Evolutionary conservation across 1,284 basidiomycete species (phyloP), one percentile per base, ranked within the genome.

Genomic region (Puccinia horiana): DNA sequence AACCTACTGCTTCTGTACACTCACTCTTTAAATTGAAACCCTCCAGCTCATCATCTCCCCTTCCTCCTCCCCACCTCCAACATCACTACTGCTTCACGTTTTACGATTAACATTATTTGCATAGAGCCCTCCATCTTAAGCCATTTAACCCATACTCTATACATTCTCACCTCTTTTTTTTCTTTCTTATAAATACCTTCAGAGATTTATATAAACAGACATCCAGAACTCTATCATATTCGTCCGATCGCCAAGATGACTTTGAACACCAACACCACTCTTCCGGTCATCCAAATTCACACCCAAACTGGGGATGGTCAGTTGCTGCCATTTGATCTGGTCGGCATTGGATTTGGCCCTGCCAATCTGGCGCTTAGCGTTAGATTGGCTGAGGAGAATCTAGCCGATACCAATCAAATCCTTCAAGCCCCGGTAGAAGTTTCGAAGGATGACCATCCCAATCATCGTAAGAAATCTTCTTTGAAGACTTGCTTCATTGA

Each of bases 331-430:
- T 90, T 88, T 85, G 90, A 91, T 86, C 84, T 90, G 44, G 86
- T 91, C 74, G 90, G 90, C 69, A 85, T 90, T n/a, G 90, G 90
- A 2, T 91, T 91, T 82, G 90, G 90, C n/a, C 90, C 90, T 37
- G 89, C 90, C 1, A 90, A 90, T 83, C 87, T 91, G 83, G 90
- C 90, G 56, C 87, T 91, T 83, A 91, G 70, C 69, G 78, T 74
- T 6, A 58, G n/a, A 44, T 44, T 74, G 42, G 76, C 67, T 12
- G 77, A 74, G 58, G 37, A 49, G 20, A 69, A 67, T 35, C 40
- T 63, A 23, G n/a, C 26, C 9, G 16, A 47, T n/a, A 23, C 26
- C 32, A n/a, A 14, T n/a, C 44, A 20, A 26, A 52, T 72, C 23
- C 69, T 44, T 49, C 37, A 74, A 49, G 2, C 63, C 77, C 35